Base-by-base conservation (phyloP, 1,284 basidiomycete species). In the Ustilago esculenta region DNA sequence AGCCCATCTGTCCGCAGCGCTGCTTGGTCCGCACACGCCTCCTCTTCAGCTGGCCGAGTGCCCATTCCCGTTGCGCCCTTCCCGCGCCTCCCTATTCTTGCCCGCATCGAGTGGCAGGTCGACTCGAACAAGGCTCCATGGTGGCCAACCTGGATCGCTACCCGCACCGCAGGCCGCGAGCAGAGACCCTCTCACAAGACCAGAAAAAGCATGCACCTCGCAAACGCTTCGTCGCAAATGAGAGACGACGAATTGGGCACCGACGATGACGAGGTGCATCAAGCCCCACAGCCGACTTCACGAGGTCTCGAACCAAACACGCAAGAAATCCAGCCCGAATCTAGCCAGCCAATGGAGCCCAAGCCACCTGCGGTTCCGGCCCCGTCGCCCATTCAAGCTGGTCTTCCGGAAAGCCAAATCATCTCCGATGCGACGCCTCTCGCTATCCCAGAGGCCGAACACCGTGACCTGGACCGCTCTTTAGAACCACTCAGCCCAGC, bases 51-150 rank as follows among this genome's bases (percentile, higher is more conserved):
- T 12, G 49, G 44, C 12, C 52, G 49, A 1, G 17, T 40, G 4
- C 36, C 23, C 11, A 21, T 4, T 14, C n/a, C 42, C 9, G 17
- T 33, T 7, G 20, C 51, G 23, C 45, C 42, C 17, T 49, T 56
- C 5, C 52, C 65, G 9, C 68, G 56, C 11, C 27, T 81, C 25
- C 79, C 79, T 7, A 81, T 81, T 37, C 72, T 81, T 17, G 76
- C 69, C 4, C 66, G 69, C 21, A 67, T 81, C 32, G 79, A 81
- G 39, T 81, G 77, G 77, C 64, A 69, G 29, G 76, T 81, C 14
- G 79, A 81, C 39, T 47, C 61, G 9, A 46, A 46, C 29, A 71
- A 73, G 17, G 79, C 79, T 5, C 48, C 64, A 1, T 81, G 79
- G 79, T 81, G 79, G 79, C 49, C 49, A 12, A 30, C 24, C 21